phyloP scores from a whole-genome alignment of 768 basidiomycete genomes.

The Porpolomopsis calyptriformis region DNA sequence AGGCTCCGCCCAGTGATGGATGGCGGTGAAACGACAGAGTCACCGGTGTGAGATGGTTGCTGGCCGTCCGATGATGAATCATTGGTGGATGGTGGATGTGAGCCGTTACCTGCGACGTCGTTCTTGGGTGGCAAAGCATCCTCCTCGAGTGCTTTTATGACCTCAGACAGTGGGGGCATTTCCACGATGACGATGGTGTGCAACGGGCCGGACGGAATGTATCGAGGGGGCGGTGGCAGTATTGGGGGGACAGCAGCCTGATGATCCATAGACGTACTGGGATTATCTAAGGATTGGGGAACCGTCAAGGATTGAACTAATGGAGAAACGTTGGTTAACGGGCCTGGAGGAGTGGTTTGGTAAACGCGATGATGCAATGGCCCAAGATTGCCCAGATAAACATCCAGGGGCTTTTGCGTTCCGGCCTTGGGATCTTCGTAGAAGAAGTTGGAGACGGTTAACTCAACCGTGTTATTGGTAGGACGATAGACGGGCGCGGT shows the following conservation, averaged over 20 bases:
- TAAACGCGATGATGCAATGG: conserved; percentile 73
- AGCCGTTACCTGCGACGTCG: conserved; percentile 28
- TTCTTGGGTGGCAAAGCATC: conserved; percentile 41
- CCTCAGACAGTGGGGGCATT: conserved; percentile 65
- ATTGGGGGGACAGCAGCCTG: conserved; percentile 18
- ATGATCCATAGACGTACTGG: conserved; percentile 19
- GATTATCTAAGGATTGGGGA: conserved; percentile 18
- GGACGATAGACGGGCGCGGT: conserved; percentile 68
- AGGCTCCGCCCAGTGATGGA: conserved; percentile 61
- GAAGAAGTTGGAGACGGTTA: conserved; percentile 84
- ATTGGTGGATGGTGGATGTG: conserved; percentile 21
- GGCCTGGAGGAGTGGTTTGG: conserved; percentile 60
- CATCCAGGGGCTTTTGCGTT: conserved; percentile 62
- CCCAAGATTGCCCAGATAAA: conserved; percentile 84
- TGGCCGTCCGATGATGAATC: conserved; percentile 19
- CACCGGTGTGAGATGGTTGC: conserved; percentile 14
- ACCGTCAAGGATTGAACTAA: conserved; percentile 41
- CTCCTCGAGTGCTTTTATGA: conserved; percentile 71
- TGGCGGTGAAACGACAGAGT: conserved; percentile 24
- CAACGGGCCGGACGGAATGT: conserved; percentile 40
- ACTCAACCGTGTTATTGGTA: conserved; percentile 61
- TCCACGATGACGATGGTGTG: conserved; percentile 82
- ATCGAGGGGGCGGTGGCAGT: conserved; percentile 33
- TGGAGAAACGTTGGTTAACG: conserved; percentile 51
- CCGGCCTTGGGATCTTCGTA: conserved; percentile 61